These are phyloP conservation scores for Penicillium glabrum DNA, from an alignment of 2,329 filamentous ascomycete genomes.

Conservation along the genomic window DNA sequence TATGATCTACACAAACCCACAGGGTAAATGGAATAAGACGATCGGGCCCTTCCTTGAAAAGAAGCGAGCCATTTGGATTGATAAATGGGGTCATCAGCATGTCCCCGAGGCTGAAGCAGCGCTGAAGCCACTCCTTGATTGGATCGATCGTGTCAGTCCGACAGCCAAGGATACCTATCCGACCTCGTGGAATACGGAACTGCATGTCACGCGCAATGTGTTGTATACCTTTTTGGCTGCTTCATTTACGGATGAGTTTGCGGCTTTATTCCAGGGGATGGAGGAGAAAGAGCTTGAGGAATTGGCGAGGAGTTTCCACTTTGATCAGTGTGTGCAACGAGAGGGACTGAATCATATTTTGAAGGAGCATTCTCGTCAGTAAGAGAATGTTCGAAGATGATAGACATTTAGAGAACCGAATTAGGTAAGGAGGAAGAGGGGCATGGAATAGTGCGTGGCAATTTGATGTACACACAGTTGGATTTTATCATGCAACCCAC, in stretches of 20 bases:
- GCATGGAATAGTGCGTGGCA: slow-evolving; percentile 3
- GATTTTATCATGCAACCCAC: background rate
- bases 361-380: slow-evolving; percentile 40
- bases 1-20: slow-evolving; percentile 52
- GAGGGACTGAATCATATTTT: slow-evolving; percentile 54
- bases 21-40: slow-evolving; percentile 52
- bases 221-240: slow-evolving; percentile 52
- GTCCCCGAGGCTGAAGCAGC: slow-evolving; percentile 47
- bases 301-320: slow-evolving; percentile 54
- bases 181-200: slow-evolving; percentile 51
- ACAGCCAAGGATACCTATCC: slow-evolving; percentile 47
- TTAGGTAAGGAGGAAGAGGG: slow-evolving; percentile 3
- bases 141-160: slow-evolving; percentile 46
- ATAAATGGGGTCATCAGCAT: slow-evolving; percentile 54
- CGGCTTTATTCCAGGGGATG: slow-evolving; percentile 55
- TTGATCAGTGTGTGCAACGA: slow-evolving; percentile 55
- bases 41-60: slow-evolving; percentile 56
- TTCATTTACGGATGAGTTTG: slow-evolving; percentile 56
- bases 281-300: slow-evolving; percentile 55
- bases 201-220: slow-evolving; percentile 49
- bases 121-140: slow-evolving; percentile 44
- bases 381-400: background rate
- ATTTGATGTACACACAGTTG: background rate
- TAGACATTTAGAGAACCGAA: background rate
- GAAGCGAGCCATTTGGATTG: slow-evolving; percentile 55